Evolutionary conservation across 202 grass and related monocot genomes (phyloP).

Genomic region (Zoysia matrella): DNA sequence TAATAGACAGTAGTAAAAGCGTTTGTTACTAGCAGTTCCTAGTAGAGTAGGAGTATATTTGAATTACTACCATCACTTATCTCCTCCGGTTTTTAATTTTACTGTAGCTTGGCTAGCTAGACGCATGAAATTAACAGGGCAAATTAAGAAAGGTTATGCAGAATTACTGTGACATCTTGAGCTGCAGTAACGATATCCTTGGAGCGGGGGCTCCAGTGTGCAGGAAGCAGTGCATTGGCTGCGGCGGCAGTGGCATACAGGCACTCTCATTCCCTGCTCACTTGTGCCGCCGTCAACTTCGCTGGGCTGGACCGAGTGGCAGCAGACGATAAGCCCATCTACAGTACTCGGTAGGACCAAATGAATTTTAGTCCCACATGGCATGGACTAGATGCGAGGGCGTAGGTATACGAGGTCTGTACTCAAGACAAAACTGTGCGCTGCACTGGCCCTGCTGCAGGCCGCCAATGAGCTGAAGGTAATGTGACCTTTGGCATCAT

Average conservation of each 20-base stretch:
- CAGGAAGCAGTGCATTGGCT: no score
- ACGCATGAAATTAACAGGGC: no score
- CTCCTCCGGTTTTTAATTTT: no score
- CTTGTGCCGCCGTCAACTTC: conserved; percentile 30
- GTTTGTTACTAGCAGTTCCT: no score
- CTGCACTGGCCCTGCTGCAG: neutral
- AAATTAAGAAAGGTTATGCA: no score
- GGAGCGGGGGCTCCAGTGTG: no score
- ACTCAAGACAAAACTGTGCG: conserved; percentile 53
- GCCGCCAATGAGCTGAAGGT: neutral
- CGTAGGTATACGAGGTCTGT: neutral
- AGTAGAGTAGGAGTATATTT: no score
- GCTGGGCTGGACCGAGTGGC: neutral
- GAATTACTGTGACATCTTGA: no score
- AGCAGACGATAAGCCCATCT: neutral
- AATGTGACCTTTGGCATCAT: conserved; percentile 34
- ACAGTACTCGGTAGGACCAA: neutral
- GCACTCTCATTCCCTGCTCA: conserved; percentile 31
- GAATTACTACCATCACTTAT: no score
- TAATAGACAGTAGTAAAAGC: no score
- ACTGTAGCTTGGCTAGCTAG: no score
- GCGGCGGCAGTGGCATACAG: conserved; percentile 34
- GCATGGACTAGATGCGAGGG: fast-evolving
- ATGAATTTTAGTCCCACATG: fast-evolving
- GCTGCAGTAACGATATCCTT: no score